Evolutionary conservation across 2,329 filamentous ascomycete genomes (phyloP).

Genomic region (Phaeomoniella chlamydospora): DNA sequence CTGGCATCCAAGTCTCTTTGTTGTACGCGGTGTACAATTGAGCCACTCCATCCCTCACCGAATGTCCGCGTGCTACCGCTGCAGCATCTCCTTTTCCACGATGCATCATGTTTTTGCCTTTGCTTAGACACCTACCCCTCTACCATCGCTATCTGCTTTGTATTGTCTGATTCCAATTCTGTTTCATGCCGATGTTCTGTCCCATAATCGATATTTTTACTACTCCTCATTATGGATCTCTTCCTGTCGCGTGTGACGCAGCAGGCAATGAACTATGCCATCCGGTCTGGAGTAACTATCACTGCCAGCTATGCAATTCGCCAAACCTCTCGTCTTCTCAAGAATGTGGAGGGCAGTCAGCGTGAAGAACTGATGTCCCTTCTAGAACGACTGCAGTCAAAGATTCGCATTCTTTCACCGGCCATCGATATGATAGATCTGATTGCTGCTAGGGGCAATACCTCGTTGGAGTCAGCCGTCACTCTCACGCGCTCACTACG

Average conservation of each 20-base stretch:
- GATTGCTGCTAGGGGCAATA: slow-evolving; percentile 65
- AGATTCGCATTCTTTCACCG: slow-evolving; percentile 81
- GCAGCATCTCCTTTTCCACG: no score
- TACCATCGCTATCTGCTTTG: no score
- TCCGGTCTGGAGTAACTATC: slow-evolving; percentile 71
- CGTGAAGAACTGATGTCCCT: slow-evolving; percentile 58
- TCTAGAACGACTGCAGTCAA: slow-evolving; percentile 63
- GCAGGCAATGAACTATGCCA: slow-evolving; percentile 85
- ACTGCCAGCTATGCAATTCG: slow-evolving; percentile 75
- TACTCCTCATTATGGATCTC: slow-evolving; percentile 54
- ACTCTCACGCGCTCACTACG: slow-evolving; percentile 70
- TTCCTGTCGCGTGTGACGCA: slow-evolving; percentile 52
- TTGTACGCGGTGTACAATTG: no score
- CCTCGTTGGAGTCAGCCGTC: slow-evolving; percentile 71
- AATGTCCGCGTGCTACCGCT: no score
- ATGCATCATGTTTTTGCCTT: no score
- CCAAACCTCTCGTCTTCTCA: slow-evolving; percentile 65
- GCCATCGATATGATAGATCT: slow-evolving; percentile 87
- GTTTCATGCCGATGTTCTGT: no score
- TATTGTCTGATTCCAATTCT: no score
- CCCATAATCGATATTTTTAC: no score
- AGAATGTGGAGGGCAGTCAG: slow-evolving; percentile 57
- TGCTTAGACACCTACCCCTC: no score
- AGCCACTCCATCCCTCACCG: no score
- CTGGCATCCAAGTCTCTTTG: no score